A percentile compares a stretch with the other conserved stretches of the same genome.
Evolutionary conservation across 176 grass and related monocot genomes (phyloP).

Genomic region (Stipa capillata): DNA sequence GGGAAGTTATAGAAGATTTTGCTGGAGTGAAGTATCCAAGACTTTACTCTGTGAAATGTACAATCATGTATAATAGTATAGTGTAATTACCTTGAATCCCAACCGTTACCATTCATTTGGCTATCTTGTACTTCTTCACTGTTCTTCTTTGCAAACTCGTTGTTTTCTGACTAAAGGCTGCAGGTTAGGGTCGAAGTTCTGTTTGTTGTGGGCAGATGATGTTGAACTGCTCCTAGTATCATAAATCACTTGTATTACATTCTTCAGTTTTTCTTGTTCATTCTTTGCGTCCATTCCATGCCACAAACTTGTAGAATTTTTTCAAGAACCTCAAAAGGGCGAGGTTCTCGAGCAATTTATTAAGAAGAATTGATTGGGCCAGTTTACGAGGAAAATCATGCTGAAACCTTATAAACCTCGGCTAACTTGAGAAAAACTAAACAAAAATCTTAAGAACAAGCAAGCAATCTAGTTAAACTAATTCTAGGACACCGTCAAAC

Average conservation of each 20-base stretch:
- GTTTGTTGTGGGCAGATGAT: not conserved
- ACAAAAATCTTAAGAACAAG: too few relatives aligned
- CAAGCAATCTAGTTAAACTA: too few relatives aligned
- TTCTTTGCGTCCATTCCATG: not conserved
- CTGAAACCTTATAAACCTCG: too few relatives aligned
- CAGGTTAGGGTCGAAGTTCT: not conserved
- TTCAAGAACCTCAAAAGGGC: too few relatives aligned
- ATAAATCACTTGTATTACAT: not conserved
- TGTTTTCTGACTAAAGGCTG: not conserved
- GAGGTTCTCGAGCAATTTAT: too few relatives aligned
- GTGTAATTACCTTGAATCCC: conserved; percentile 3
- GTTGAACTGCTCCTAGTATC: not conserved
- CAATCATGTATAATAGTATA: conserved; percentile 26
- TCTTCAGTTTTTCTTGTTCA: not conserved
- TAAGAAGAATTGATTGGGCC: too few relatives aligned
- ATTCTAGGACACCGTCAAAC: too few relatives aligned
- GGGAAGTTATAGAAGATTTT: conserved; percentile 18
- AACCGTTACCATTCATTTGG: not conserved
- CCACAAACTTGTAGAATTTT: too few relatives aligned
- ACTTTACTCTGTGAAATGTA: conserved; percentile 31
- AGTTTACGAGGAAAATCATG: too few relatives aligned
- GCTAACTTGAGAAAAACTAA: too few relatives aligned
- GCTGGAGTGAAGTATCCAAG: conserved; percentile 8
- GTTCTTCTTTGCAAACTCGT: not conserved
- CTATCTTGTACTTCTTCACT: not conserved